Base-by-base conservation (phyloP, 257 asterid species). In the Fraxinus pennsylvanica region DNA sequence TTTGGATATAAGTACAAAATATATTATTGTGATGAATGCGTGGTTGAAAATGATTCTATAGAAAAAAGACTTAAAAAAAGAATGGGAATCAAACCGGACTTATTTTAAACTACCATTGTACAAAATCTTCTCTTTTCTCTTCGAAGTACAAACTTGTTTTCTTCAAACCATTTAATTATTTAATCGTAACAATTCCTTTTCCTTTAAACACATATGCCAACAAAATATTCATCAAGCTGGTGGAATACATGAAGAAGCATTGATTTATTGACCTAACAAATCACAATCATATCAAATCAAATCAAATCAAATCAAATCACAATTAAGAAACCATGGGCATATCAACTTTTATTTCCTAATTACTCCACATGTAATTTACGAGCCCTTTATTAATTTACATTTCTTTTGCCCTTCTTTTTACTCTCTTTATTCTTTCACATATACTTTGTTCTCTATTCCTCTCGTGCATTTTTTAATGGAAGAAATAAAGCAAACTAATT, bases 361-460 rank as follows among this genome's bases (percentile, higher is more conserved):
- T n/a, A 21, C 68, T 59, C 68, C 66, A 57, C 29, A 57, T 19
- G 27, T 57, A 33, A 33, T 33, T 33, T 33, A 33, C 36, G 36
- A 33, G 36, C 36, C 35, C 35, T 32, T 61, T 61, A 61, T 61
- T 21, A 17, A 61, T 36, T 47, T 76, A 32, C 33, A 32, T 32
- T 32, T 32, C 15, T 63, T 75, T 12, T 6, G 9, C 29, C 36
- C 43, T 43, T 29, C 14, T 25, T n/a, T 54, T 22, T 45, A 29
- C 63, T 81, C 72, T 81, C 79, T 76, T 81, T 81, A 76, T 81
- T 76, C 84, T 76, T 19, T 32, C 69, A 27, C 17, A 68, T 3
- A 61, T 36, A 21, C 79, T 81, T 81, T 66, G 72, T 76, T 65
- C 79, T 54, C 71, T 68, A 73, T 68, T 25, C 50, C 45, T 39